Evolutionary conservation across 768 basidiomycete genomes (phyloP), one percentile per base, ranked within the genome.

Genomic region (Auriscalpium vulgare): DNA sequence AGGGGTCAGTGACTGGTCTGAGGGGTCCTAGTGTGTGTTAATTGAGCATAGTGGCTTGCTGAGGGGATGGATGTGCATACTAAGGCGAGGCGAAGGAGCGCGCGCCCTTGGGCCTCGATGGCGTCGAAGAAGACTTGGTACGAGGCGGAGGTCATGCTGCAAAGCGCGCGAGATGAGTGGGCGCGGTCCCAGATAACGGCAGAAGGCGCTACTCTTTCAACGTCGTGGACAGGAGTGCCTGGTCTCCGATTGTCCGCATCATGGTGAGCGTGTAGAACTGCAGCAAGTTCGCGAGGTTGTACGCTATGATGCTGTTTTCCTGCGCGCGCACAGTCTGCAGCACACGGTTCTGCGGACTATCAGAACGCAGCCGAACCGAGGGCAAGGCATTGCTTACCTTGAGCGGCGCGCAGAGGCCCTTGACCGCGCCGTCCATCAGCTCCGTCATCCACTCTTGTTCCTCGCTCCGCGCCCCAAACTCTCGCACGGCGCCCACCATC

Each of bases 211-310:
- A 95, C 93, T 97, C 92, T 59, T 83, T 75, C 34, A 98, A 74
- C 0, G 88, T 86, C 55, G 73, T 78, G 1, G 87, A 87, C 53
- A 98, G 74, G 47, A 88, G 56, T 1, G 95, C 91, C 3, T 87
- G 75, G n/a, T 81, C 78, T 0, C 97, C 97, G 45, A 97, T 86
- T 1, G 95, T 97, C 49, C 91, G 79, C 50, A 83, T 79, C 93
- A 99, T 97, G 5, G 94, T 97, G 36, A 93, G 69, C 66, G 86
- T 74, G 68, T 98, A 99, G 67, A 98, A 99, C 61, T 95, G 91
- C 9, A 99, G 71, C n/a, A 98, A 75, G 63, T 95, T 97, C 48
- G 92, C 87, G 51, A 98, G 85, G 68, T 91, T 94, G 74, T 93
- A 99, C 0, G 89, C 84, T 47, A 87, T 82, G 56, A 98, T 92